Percentiles rank a stretch among this genome's conserved stretches.
phyloP scores from a whole-genome alignment of 768 basidiomycete species.

The Rhizopogon sp. region DNA sequence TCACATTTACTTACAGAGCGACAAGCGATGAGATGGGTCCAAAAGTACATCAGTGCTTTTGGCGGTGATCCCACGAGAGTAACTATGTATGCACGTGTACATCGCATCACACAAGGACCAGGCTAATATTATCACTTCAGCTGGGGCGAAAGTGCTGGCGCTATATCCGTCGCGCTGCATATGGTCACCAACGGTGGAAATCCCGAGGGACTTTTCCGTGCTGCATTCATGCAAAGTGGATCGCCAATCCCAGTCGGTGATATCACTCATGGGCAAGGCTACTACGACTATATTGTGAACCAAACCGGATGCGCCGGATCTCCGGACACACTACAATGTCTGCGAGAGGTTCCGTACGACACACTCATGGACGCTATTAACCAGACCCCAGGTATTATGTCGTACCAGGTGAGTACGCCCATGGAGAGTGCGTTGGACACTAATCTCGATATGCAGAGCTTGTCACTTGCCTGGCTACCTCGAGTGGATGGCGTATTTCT shows the following conservation, averaged over 20 bases:
- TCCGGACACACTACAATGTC: slow-evolving; percentile 36
- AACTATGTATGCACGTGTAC: slow-evolving; percentile 35
- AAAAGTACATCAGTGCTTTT: slow-evolving; percentile 58
- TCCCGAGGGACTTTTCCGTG: slow-evolving; percentile 42
- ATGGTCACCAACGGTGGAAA: slow-evolving; percentile 44
- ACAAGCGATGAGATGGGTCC: slow-evolving; percentile 58
- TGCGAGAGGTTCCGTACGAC: slow-evolving; percentile 33
- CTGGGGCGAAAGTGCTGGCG: slow-evolving; percentile 57
- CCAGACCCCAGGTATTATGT: slow-evolving; percentile 32
- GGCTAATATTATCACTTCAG: slow-evolving; percentile 28
- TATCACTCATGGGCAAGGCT: slow-evolving; percentile 36
- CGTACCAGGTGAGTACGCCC: slow-evolving; percentile 30
- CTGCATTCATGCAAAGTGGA: slow-evolving; percentile 47
- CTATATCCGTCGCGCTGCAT: slow-evolving; percentile 47
- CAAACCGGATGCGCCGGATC: slow-evolving; percentile 36
- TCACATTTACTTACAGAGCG: slow-evolving; percentile 34
- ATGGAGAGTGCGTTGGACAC: neutral
- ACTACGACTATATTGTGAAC: slow-evolving; percentile 39
- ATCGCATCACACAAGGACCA: slow-evolving; percentile 7
- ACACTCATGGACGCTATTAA: slow-evolving; percentile 36
- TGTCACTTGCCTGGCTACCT: slow-evolving; percentile 44
- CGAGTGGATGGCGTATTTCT: slow-evolving; percentile 46
- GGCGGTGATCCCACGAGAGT: slow-evolving; percentile 63
- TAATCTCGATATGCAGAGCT: slow-evolving; percentile 25
- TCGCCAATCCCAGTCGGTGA: slow-evolving; percentile 40